Evolutionary conservation across 1,139 yeast genomes (phyloP), one percentile per base, ranked within the genome.

Genomic region (Hansenula sp.): DNA sequence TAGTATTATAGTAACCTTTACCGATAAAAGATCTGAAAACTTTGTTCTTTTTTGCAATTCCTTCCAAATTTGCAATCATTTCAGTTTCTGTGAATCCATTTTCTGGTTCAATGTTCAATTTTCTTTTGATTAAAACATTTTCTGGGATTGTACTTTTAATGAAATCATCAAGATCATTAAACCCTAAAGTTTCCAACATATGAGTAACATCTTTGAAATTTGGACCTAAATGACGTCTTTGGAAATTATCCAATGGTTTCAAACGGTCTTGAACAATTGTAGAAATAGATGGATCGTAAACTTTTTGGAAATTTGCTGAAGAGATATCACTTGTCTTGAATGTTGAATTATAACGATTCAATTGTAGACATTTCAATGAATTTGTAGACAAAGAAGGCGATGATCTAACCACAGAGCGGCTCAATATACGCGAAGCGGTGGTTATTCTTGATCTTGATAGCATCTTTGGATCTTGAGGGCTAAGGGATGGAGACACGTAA

Each of bases 161-260:
- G 57, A 93, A 91, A 41, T 80, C 79, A 45, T 82, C 82, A 44
- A 91, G 65, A 58, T 86, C 84, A 1, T 67, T 56, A 63, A 83
- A 81, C 4, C 91, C 93, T 43, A 91, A 72, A 10, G 74, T 67
- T 7, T 65, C 51, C 48, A 93, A 74, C 96, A 91, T 88, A 28
- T 66, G 62, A 16, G 68, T 60, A 25, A 85, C 85, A 50, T 87
- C 80, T 1, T 58, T 61, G 0, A 87, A 80, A 17, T 78, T 73
- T 18, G 97, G 94, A 15, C 99, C 99, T 50, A 90, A 72, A 68
- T 93, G 99, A 59, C 98, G 86, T 62, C 94, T 79, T 41, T 88
- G 79, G 65, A 91, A 93, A 3, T 94, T 84, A 62, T 93, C 99
- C 47, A 88, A 69, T 12, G 76, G 73, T 35, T 41, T 46, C 29